Evolutionary conservation across 345 rosid genomes (phyloP), one percentile per base, ranked within the genome.

Genomic region (Hibiscus trionum): DNA sequence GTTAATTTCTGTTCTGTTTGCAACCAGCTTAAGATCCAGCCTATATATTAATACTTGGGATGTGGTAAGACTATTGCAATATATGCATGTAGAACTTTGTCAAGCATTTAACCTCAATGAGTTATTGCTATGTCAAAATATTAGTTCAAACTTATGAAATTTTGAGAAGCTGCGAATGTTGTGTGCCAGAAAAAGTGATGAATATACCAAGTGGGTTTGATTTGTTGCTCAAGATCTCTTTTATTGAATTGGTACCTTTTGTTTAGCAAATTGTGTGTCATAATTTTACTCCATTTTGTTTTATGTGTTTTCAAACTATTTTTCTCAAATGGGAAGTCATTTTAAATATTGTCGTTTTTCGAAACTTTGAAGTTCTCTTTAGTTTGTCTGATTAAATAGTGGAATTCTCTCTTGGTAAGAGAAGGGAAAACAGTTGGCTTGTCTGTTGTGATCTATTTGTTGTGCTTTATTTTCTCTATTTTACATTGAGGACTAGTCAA

Each of bases 291-390:
- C 8, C 24, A 57, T 4, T 55, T 67, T 66, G 98, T 98, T 71
- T 95, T 92, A 75, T 90, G 93, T 79, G 98, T 98, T 62, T 98
- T 98, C 5, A 95, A 95, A 82, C 93, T 95, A 77, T 96, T 92
- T 76, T 92, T 92, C 66, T 97, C 93, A 49, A 89, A 96, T 69
- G 42, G 42, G 42, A 97, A 92, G 83, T 97, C 97, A 44, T 70
- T 92, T 82, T 90, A 37, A 37, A 7, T 37, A 37, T 3, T 0
- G 42, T 37, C 42, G 8, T 37, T 37, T 37, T 37, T 37, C 11
- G 10, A 7, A 39, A 39, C 44, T 39, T 7, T 39, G 44, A 39
- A 39, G 44, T 39, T 39, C 10, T 39, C 44, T 39, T 7, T 39
- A 39, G 7, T 35, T 35, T 4, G 44, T 39, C 12, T 44, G 47